Base-by-base conservation (phyloP, 768 basidiomycete species). In the Rhodotorula taiwanensis region DNA sequence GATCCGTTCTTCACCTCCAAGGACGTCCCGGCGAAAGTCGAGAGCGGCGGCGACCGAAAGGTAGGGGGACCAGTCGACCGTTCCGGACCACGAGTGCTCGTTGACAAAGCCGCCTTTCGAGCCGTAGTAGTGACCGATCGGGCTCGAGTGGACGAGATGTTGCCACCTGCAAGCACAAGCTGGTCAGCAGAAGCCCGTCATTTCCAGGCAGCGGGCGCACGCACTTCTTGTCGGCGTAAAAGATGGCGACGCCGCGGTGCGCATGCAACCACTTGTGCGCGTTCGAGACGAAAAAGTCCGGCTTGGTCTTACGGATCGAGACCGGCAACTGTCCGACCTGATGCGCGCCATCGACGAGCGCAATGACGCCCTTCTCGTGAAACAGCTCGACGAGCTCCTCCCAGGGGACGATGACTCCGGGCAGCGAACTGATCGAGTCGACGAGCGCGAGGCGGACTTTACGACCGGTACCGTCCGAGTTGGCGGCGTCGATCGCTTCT, bases 1-100 rank as follows among this genome's bases (percentile, higher is more conserved):
- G 62, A 92, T 91, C 49, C 78, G 79, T 30, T 80, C 74, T 74
- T 92, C 89, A 10, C 89, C 88, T 2, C 89, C 89, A 39, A 62
- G 56, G 4, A 89, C 75, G 77, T 81, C 81, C 61, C 80, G 72
- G 33, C 89, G 82, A 76, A 91, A 91, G 34, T 84, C 81, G 8
- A 89, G 73, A 1, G 88, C 89, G 84, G 66, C 60, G 7, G 55
- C 45, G 33, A 69, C 70, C 2, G 73, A 72, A 31, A 76, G 61
- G 52, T 69, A 63, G 0, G 73, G 73, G 1, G 57, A 28, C 71
- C 71, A 76, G 54, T 76, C 75, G 51, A 60, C 41, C 15, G 76
- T 75, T 0, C 73, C 74, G 2, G 57, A 72, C 74, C 73, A 76
- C 31, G 15, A 21, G 51, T 41, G 21, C 53, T 57, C 51, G 48